phyloP scores from a whole-genome alignment of 345 rosid genomes.

The Salix suchowensis region DNA sequence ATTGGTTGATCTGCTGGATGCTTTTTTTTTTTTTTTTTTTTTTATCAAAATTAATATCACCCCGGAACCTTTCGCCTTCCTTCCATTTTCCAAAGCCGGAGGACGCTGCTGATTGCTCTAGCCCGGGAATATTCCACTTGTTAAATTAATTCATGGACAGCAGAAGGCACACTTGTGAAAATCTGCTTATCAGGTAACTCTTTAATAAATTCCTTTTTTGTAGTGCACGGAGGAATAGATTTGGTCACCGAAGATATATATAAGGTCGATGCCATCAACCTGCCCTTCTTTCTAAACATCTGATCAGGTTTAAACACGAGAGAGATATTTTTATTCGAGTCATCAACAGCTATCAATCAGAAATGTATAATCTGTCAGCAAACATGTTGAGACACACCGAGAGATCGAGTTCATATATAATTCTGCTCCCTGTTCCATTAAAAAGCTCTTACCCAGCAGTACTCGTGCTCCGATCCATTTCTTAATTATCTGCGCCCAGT shows the following conservation, averaged over 20 bases:
- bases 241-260: constrained; percentile 83
- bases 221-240: constrained; percentile 47
- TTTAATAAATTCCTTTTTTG: constrained; percentile 22
- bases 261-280: constrained; percentile 89
- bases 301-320: constrained; percentile 60
- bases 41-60: neutral
- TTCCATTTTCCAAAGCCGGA: neutral
- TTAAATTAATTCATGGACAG: neutral
- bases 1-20: too few relatives aligned
- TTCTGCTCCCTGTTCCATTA: too few relatives aligned
- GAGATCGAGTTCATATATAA: too few relatives aligned
- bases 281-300: constrained; percentile 95
- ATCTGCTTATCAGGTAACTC: neutral
- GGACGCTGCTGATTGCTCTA: neutral
- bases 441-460: too few relatives aligned
- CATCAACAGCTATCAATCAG: too few relatives aligned
- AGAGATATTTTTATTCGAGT: too few relatives aligned
- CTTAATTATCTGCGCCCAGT: constrained; percentile 66
- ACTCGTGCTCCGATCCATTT: neutral
- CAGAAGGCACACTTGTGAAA: neutral
- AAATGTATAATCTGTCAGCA: too few relatives aligned
- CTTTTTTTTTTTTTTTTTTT: too few relatives aligned
- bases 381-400: too few relatives aligned
- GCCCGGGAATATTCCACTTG: neutral
- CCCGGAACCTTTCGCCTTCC: neutral